Evolutionary conservation across 306 rosid genomes (phyloP), one percentile per base, ranked within the genome.

Genomic region (cucumber (Cucumis sativus)): DNA sequence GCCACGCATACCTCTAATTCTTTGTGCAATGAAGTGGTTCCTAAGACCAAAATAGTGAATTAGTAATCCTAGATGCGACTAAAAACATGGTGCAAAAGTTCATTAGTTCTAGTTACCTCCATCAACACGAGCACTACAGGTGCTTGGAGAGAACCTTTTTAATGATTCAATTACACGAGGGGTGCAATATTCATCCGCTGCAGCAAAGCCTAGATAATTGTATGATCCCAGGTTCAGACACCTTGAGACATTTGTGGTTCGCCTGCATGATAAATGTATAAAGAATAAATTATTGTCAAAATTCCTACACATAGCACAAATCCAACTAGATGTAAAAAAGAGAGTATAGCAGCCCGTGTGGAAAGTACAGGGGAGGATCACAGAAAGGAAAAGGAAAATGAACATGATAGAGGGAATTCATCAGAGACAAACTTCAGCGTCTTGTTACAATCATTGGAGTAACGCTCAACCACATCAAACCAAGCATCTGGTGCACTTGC

Each of bases 401-500:
- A 47, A 67, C 17, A 65, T 23, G 68, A 55, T 51, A 23, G 15
- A 45, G 17, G 67, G 60, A 73, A 30, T 18, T 20, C 47, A 63
- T 35, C 25, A 60, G 15, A 47, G 61, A 71, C 76, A 70, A 74
- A 86, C 98, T 87, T 90, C 16, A 95, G 84, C 12, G 97, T 95
- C 90, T 92, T 92, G 86, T 95, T 95, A 81, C 78, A 85, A 84
- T 95, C 98, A 78, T 92, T 89, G 23, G 98, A 95, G 88, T 64
- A 79, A 79, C 98, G 98, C 72, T 95, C 98, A 0, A 95, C 97
- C 66, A 95, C 97, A 84, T 95, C 97, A 85, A 95, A 86, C 98
- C 98, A 95, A 74, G 98, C 89, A 80, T 95, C 97, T 39, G 97
- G 98, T 80, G 97, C 96, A 82, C 97, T 95, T 20, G 96, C 69